These are phyloP conservation scores for Phytopythium delawarense DNA, from an alignment of 352 stramenopile genomes.

Conservation along the genomic window DNA sequence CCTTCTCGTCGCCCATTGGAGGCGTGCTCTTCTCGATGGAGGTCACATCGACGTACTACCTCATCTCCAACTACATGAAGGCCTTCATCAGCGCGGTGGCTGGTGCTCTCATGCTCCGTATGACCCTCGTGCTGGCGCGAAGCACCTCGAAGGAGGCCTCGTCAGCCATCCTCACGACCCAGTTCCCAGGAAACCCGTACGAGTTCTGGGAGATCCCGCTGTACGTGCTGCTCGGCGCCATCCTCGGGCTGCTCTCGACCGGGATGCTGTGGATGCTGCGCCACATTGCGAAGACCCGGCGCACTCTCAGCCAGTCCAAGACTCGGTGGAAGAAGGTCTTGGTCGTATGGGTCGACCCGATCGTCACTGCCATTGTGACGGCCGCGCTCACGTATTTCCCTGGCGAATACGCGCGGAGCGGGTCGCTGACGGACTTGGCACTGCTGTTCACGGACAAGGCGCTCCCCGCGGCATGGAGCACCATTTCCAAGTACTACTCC, in stretches of 20 bases:
- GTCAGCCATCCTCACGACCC: conserved; percentile 43
- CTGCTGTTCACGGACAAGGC: conserved; percentile 54
- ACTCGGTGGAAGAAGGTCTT: conserved; percentile 43
- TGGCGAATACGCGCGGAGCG: conserved; percentile 52
- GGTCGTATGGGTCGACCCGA: conserved; percentile 61
- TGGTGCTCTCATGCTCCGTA: conserved; percentile 69
- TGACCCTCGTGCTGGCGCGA: conserved; percentile 58
- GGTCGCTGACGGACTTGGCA: conserved; percentile 54
- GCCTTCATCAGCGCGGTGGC: conserved; percentile 83
- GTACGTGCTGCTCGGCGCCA: conserved; percentile 49
- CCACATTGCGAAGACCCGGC: conserved; percentile 40
- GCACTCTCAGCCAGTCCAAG: conserved; percentile 29
- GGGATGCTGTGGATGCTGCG: conserved; percentile 60
- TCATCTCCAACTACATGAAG: conserved; percentile 90
- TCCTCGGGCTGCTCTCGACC: conserved; percentile 55
- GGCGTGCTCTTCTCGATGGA: conserved; percentile 95
- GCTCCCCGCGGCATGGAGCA: conserved; percentile 41
- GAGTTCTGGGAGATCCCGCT: conserved; percentile 72
- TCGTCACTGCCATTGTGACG: conserved; percentile 60
- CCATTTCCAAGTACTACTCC: conserved; percentile 67
- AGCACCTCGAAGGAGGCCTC: conserved; percentile 47
- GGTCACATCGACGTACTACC: conserved; percentile 87
- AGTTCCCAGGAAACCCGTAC: conserved; percentile 48
- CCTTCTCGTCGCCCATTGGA: conserved; percentile 92
- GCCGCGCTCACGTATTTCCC: conserved; percentile 68